phyloP scores from a whole-genome alignment of 1,284 basidiomycete genomes.

The Ustilago nuda region DNA sequence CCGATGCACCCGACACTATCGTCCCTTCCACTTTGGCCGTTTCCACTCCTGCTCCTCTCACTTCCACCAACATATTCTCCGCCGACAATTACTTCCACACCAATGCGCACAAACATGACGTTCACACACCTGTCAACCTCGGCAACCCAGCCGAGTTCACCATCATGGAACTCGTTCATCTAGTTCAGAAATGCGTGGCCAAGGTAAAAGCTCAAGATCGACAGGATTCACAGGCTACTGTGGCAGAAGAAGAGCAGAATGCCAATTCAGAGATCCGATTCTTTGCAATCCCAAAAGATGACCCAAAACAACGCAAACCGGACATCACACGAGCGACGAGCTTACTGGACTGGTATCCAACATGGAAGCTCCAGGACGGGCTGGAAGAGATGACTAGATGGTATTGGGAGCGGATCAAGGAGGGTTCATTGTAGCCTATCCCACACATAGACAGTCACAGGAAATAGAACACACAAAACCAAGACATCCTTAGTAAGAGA shows the following conservation, averaged over 20 bases:
- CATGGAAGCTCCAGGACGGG: slow-evolving; percentile 90
- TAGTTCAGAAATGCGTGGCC: slow-evolving; percentile 62
- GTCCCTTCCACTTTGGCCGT: slow-evolving; percentile 22
- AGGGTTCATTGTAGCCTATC: slow-evolving; percentile 34
- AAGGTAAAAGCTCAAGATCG: slow-evolving; percentile 33
- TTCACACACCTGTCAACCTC: slow-evolving; percentile 81
- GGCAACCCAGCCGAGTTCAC: slow-evolving; percentile 94
- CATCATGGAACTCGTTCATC: slow-evolving; percentile 73
- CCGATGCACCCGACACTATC: slow-evolving; percentile 36
- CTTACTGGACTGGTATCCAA: slow-evolving; percentile 89
- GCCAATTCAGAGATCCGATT: slow-evolving; percentile 57
- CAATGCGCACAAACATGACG: slow-evolving; percentile 29
- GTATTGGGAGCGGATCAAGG: slow-evolving; percentile 71
- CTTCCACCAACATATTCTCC: background rate
- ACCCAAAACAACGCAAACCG: slow-evolving; percentile 91
- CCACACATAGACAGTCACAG: slow-evolving; percentile 1
- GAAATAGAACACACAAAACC: background rate
- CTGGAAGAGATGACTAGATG: slow-evolving; percentile 91
- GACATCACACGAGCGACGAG: slow-evolving; percentile 91
- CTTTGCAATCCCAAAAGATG: slow-evolving; percentile 74
- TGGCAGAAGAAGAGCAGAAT: background rate
- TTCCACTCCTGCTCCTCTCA: slow-evolving; percentile 12
- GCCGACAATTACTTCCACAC: slow-evolving; percentile 10
- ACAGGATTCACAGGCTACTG: slow-evolving; percentile 1
- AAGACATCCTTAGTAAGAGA: background rate